Base-by-base conservation (phyloP, 2,329 filamentous ascomycete genomes). In the Aspergillus amoenus region DNA sequence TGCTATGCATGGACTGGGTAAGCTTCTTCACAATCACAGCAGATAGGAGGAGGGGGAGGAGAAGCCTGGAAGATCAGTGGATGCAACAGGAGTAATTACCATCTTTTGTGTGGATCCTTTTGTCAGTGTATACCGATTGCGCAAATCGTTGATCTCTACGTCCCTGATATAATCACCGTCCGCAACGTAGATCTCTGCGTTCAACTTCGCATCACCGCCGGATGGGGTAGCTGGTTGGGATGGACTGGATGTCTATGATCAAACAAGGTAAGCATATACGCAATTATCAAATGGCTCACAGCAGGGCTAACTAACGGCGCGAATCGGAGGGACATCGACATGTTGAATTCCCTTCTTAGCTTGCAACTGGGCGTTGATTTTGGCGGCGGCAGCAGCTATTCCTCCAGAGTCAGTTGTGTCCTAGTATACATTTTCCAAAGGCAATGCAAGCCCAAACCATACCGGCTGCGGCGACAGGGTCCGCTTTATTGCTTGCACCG, bases 121-220 rank as follows among this genome's bases (percentile, higher is more conserved):
- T 64, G 93, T 99, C 79, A 99, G 84, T 75, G 93, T 89, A 77
- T 99, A 99, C 68, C 93, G 90, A 75, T 97, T 99, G 64, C 93
- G 89, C 70, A 97, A 79, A 77, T 97, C 93, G 76, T 99, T 99
- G 81, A 99, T 91, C 81, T 97, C 94, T 71, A 99, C 96, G 72
- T 99, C 94, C 77, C 95, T 94, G 78, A 99, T 97, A 75, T 90
- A 97, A 78, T 99, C 94, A 68, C 94, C 94, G 73, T 97, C 94
- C 61, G 93, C 89, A 67, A 96, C 89, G 73, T 97, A 97, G 73
- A 96, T 89, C 69, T 95, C 91, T 68, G 88, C 87, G 68, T 93
- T 91, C 74, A 95, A 83, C 60, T 85, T 85, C 52, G 70, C 72
- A 44, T 78, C 78, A n/a, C 78, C 73, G 44, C 75, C 72, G 45